These are phyloP conservation scores for Cladorrhinum sp. DNA, from an alignment of 2,329 filamentous ascomycete genomes.

Conservation along the genomic window DNA sequence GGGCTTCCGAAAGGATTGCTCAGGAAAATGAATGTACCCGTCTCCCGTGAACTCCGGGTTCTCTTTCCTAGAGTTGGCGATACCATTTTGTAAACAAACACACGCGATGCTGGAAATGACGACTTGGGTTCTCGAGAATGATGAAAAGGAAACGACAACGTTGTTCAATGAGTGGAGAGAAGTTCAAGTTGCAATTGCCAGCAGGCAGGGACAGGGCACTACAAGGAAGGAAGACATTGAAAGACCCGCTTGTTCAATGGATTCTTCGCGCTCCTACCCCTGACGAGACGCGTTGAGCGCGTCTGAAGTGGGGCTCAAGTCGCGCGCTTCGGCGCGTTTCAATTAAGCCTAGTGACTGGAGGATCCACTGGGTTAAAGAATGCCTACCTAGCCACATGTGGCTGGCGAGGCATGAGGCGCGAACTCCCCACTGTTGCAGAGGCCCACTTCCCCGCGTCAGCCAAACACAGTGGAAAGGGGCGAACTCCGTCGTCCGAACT, in stretches of 20 bases:
- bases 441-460: constrained; percentile 12
- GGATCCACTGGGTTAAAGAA: too few species aligned
- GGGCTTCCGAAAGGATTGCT: neutral
- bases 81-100: constrained; percentile 23
- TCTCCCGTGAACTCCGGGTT: constrained; percentile 27
- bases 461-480: constrained; percentile 22
- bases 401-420: neutral
- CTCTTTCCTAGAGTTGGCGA: constrained; percentile 33
- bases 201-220: neutral
- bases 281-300: constrained; percentile 23
- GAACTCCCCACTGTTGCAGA: neutral
- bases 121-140: constrained; percentile 1
- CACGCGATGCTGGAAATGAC: constrained; percentile 10
- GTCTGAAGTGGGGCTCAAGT: constrained; percentile 20
- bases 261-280: constrained; percentile 13
- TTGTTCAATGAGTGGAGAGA: constrained; percentile 19
- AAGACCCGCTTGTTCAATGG: constrained; percentile 10
- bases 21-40: constrained; percentile 18
- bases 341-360: constrained; percentile 21
- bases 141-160: constrained; percentile 13
- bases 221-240: constrained; percentile 12
- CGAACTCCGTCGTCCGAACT: constrained; percentile 25
- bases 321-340: constrained; percentile 23
- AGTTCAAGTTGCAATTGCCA: constrained; percentile 4
- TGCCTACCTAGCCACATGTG: neutral